A percentile compares a stretch with the other conserved stretches of the same genome.
These are phyloP conservation scores for Cystofilobasidium macerans DNA, from an alignment of 768 basidiomycete species.

Conservation along the genomic window DNA sequence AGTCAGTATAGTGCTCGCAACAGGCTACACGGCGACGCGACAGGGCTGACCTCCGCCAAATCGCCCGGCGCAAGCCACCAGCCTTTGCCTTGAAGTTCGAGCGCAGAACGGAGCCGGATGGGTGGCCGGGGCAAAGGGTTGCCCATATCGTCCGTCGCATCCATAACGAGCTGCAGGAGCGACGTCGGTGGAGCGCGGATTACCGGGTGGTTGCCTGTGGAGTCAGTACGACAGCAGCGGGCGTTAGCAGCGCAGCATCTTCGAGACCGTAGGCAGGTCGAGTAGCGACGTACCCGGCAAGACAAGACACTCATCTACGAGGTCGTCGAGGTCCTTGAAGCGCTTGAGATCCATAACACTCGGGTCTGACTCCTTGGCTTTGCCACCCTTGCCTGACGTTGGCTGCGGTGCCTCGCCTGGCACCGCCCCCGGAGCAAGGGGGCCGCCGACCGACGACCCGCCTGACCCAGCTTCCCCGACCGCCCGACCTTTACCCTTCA, in stretches of 20 bases:
- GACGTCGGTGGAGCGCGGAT: slow-evolving; percentile 14
- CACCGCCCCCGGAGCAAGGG: not conserved
- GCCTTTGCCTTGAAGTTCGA: not conserved
- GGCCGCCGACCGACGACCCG: not conserved
- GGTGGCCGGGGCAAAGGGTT: not conserved
- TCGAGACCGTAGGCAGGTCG: no score
- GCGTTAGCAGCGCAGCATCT: no score
- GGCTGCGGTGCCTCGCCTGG: not conserved
- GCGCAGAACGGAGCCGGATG: not conserved
- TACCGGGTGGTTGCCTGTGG: slow-evolving; percentile 14
- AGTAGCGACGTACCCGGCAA: slow-evolving; percentile 1
- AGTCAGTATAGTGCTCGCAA: not conserved
- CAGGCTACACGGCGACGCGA: not conserved
- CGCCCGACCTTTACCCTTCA: slow-evolving; percentile 11
- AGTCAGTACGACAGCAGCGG: no score
- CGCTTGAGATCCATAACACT: slow-evolving; percentile 21
- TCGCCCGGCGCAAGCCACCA: not conserved
- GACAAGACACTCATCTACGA: slow-evolving; percentile 24
- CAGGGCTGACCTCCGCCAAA: not conserved
- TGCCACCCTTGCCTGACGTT: not conserved
- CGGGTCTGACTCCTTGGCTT: slow-evolving; percentile 6
- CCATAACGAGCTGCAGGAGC: slow-evolving; percentile 6
- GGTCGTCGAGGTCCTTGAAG: slow-evolving; percentile 23
- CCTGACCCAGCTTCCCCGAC: not conserved
- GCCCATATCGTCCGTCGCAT: slow-evolving; percentile 15